Evolutionary conservation across 1,139 yeast species (phyloP), one percentile per base, ranked within the genome.

Genomic region (Candida sp.): DNA sequence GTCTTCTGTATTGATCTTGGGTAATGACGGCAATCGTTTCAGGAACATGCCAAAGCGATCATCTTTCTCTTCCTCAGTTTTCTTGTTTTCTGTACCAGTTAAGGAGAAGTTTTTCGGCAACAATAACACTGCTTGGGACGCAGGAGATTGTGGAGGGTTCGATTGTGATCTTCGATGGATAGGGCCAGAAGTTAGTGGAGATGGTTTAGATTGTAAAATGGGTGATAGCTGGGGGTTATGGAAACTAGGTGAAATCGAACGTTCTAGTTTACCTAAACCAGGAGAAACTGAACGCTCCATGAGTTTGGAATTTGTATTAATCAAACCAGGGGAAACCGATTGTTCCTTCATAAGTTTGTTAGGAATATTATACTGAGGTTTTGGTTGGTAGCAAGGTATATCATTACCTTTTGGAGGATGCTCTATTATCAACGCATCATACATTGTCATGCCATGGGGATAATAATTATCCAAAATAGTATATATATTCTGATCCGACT

Each of bases 391-490:
- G 44, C 11, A 61, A 54, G 19, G 56, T 50, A 6, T 51, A 38
- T 5, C 60, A 51, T 38, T 54, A 38, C 5, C 60, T 50, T 38
- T 54, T 39, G 32, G 47, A 38, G 43, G 42, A 36, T 50, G 56
- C 22, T 78, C 85, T 9, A 86, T 73, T 2, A 85, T 58, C 21
- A 87, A 70, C 0, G 95, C 87, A 46, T 86, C 90, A 21, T 67
- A 64, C 77, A 85, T 79, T 2, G 63, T 49, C 91, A 86, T 87
- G 0, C 91, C 91, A 15, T 69, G 60, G 0, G 93, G 90, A 55
- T 68, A 87, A 54, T 77, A 75, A 27, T 67, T 67, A 47, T 85
- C 90, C 19, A 87, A 53, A 0, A 86, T 51, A 8, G 68, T 64
- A 78, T 82, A 82, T 2, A 87, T 82, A 30, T 70, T 60, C 43